Conservation (phyloP, 1,284 basidiomycete species). For the Puccinia polysora region DNA sequence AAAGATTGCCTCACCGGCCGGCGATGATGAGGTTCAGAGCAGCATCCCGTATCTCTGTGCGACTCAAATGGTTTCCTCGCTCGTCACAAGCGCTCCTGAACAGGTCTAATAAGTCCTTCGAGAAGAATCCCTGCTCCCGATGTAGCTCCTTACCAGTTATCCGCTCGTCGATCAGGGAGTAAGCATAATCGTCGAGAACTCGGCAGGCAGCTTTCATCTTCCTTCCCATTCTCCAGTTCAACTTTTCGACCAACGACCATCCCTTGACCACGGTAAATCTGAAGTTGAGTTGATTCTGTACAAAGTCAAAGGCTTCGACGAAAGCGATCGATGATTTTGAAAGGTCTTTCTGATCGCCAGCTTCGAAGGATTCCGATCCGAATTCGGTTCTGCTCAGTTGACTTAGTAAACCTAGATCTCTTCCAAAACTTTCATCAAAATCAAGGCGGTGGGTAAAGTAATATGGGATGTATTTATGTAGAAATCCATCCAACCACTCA, state of each 20-base stretch:
- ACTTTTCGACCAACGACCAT: constrained; percentile 16
- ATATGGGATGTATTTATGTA: background rate
- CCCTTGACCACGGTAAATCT: background rate
- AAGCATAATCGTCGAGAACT: constrained; percentile 1
- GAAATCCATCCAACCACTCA: no score
- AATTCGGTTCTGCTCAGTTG: no score
- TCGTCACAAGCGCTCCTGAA: constrained; percentile 7
- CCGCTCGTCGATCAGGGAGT: constrained; percentile 10
- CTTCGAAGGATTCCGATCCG: no score
- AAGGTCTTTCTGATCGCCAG: background rate
- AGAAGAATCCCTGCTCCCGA: background rate
- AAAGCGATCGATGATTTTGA: background rate
- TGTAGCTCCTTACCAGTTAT: background rate
- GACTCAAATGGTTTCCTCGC: background rate
- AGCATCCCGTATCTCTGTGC: background rate
- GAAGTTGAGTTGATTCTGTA: constrained; percentile 11
- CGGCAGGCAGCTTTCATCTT: background rate
- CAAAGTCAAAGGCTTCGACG: constrained; percentile 6
- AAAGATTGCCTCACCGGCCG: constrained; percentile 24
- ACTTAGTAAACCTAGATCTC: background rate
- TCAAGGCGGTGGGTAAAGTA: no score
- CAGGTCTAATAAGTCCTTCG: background rate
- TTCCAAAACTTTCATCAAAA: constrained; percentile 1
- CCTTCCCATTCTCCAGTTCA: background rate
- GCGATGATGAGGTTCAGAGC: constrained; percentile 21